Conservation (phyloP, 2,329 filamentous ascomycete species). For the Drechslera avenae region DNA sequence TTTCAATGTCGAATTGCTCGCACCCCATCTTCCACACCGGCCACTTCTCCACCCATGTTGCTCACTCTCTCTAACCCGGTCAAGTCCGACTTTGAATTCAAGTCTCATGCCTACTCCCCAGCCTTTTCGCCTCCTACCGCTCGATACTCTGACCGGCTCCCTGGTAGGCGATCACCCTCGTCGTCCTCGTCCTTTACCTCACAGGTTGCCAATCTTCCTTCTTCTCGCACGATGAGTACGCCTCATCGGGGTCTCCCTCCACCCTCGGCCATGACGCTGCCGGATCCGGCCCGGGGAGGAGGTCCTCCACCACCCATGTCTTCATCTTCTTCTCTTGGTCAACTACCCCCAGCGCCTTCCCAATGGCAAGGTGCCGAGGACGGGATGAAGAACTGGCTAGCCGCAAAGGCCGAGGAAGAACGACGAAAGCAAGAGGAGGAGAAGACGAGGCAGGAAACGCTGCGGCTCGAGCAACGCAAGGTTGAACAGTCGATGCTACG, state of each 20-base stretch:
- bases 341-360: slow-evolving; percentile 52
- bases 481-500: slow-evolving; percentile 60
- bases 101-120: slow-evolving; percentile 57
- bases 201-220: slow-evolving; percentile 47
- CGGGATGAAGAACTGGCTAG: slow-evolving; percentile 58
- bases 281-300: slow-evolving; percentile 51
- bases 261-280: slow-evolving; percentile 58
- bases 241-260: slow-evolving; percentile 60
- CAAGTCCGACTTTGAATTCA: slow-evolving; percentile 55
- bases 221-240: slow-evolving; percentile 54
- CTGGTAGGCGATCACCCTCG: slow-evolving; percentile 47
- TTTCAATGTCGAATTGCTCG: slow-evolving; percentile 41
- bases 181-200: slow-evolving; percentile 14
- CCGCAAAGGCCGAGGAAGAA: slow-evolving; percentile 59
- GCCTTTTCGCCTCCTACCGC: slow-evolving; percentile 47
- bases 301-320: slow-evolving; percentile 43
- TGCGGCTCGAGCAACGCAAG: slow-evolving; percentile 57
- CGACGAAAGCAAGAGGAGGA: slow-evolving; percentile 60
- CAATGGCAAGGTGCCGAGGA: slow-evolving; percentile 60
- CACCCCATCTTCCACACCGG: slow-evolving; percentile 22
- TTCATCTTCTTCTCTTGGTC: slow-evolving; percentile 45
- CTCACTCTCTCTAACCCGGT: slow-evolving; percentile 57
- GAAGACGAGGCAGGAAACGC: slow-evolving; percentile 57
- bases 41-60: slow-evolving; percentile 51
- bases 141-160: slow-evolving; percentile 49